Conservation (phyloP, 352 stramenopile species). For the Phytophthora sp. region DNA sequence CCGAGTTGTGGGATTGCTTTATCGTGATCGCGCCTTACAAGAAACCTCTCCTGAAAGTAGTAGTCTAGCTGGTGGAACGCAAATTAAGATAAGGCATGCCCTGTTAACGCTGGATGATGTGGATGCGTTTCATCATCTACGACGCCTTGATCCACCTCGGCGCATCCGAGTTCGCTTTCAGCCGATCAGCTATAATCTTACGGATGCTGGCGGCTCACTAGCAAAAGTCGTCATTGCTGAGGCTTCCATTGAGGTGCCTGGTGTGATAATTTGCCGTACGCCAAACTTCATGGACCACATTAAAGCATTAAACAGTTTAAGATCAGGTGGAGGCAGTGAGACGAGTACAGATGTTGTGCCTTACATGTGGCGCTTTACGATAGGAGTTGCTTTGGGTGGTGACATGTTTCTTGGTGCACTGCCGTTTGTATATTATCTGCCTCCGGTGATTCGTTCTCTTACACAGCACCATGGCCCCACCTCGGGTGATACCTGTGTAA, state of each 20-base stretch:
- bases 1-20: slow-evolving; percentile 45
- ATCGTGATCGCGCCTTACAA: slow-evolving; percentile 55
- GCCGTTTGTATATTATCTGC: slow-evolving; percentile 60
- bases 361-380: slow-evolving; percentile 39
- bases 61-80: slow-evolving; percentile 45
- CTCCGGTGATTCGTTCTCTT: slow-evolving; percentile 63
- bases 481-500: slow-evolving; percentile 59
- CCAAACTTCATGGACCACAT: slow-evolving; percentile 69
- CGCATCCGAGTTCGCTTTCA: slow-evolving; percentile 62
- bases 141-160: slow-evolving; percentile 50
- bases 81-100: slow-evolving; percentile 36
- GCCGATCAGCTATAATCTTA: slow-evolving; percentile 26
- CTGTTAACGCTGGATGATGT: slow-evolving; percentile 46
- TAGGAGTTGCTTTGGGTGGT: slow-evolving; percentile 47
- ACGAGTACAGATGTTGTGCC: slow-evolving; percentile 3
- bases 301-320: slow-evolving; percentile 32
- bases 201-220: slow-evolving; percentile 1
- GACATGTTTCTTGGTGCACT: slow-evolving; percentile 55
- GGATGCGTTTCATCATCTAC: slow-evolving; percentile 51
- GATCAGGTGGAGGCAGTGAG: background rate
- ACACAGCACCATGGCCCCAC: slow-evolving; percentile 72
- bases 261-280: slow-evolving; percentile 44
- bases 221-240: slow-evolving; percentile 18
- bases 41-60: slow-evolving; percentile 39
- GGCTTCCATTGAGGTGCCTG: slow-evolving; percentile 11